Percentiles rank a stretch among this genome's conserved stretches.
Conservation (phyloP, 192 early-diverging fungal genomes). For the Podila epigama region DNA sequence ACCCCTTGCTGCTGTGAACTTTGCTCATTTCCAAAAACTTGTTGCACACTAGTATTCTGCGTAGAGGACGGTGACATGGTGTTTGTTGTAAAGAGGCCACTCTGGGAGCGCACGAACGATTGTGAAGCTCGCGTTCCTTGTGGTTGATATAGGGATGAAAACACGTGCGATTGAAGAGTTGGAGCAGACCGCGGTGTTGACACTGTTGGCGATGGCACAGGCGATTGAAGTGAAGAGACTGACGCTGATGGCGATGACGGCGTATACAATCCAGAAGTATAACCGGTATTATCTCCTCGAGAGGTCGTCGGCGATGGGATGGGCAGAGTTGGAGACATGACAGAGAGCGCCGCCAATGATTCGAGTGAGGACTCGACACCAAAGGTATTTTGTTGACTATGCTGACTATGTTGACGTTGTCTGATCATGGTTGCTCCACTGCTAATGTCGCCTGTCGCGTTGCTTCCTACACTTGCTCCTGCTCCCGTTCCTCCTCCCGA, state of each 20-base stretch:
- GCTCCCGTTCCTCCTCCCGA: too few relatives aligned
- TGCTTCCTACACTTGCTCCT: too few relatives aligned
- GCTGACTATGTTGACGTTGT: too few relatives aligned
- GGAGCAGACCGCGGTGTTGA: not conserved
- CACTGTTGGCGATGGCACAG: not conserved
- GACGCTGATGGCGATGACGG: conserved; percentile 1
- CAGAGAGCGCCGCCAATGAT: conserved; percentile 14
- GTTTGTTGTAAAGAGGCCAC: conserved; percentile 5
- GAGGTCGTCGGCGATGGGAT: not conserved
- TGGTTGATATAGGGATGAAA: not conserved
- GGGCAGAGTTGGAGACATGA: conserved; percentile 18
- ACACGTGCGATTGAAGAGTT: not conserved
- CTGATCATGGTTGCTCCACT: too few relatives aligned
- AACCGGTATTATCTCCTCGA: not conserved
- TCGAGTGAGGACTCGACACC: conserved; percentile 20
- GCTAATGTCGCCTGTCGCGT: too few relatives aligned
- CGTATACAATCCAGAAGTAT: not conserved
- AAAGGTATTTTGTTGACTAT: not conserved
- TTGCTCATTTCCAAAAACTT: too few relatives aligned
- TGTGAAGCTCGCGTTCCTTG: too few relatives aligned
- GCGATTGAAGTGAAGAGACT: not conserved
- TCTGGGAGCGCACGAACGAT: too few relatives aligned
- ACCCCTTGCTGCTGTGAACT: too few relatives aligned
- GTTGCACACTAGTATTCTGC: too few relatives aligned
- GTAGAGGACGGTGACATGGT: too few relatives aligned